A percentile compares a stretch with the other conserved stretches of the same genome.
These are phyloP conservation scores for Gossypium schwendimanii DNA, from an alignment of 441 rosid species.

Conservation along the genomic window DNA sequence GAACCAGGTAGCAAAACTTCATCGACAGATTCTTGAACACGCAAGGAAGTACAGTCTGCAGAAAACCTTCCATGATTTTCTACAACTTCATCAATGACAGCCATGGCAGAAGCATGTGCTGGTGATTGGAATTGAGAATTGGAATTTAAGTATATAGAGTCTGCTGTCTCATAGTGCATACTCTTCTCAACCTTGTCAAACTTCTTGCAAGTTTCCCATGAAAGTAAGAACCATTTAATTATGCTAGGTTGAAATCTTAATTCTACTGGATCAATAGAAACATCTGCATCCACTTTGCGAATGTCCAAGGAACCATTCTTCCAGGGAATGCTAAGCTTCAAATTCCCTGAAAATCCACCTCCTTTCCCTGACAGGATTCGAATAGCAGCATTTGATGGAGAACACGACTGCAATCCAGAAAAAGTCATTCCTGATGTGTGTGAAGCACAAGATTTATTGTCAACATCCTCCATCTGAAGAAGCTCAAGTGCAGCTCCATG, in stretches of 20 bases:
- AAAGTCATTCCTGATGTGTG: conserved; percentile 23
- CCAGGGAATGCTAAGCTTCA: conserved; percentile 93
- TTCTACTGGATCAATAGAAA: conserved; percentile 72
- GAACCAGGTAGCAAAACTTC: conserved; percentile 49
- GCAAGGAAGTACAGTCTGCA: conserved; percentile 31
- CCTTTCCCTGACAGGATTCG: conserved; percentile 56
- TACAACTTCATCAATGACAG: conserved; percentile 18
- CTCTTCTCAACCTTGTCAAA: conserved; percentile 26
- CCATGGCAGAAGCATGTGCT: conserved; percentile 20
- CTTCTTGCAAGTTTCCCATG: conserved; percentile 49
- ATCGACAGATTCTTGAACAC: conserved; percentile 33
- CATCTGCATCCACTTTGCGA: conserved; percentile 77
- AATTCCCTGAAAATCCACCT: conserved; percentile 82
- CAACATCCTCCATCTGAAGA: conserved; percentile 48
- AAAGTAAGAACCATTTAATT: conserved; percentile 58
- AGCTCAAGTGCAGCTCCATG: conserved; percentile 79
- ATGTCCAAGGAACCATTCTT: conserved; percentile 88
- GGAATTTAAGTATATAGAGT: conserved; percentile 37
- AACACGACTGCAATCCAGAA: conserved; percentile 21
- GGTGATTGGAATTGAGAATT: conserved; percentile 38
- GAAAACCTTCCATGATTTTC: conserved; percentile 26
- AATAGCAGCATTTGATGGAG: conserved; percentile 33
- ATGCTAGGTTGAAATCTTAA: conserved; percentile 63
- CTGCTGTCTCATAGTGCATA: conserved; percentile 27
- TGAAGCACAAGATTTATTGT: conserved; percentile 25